Conservation (phyloP, 2,329 filamentous ascomycete genomes). For the Clarireedia paspali region DNA sequence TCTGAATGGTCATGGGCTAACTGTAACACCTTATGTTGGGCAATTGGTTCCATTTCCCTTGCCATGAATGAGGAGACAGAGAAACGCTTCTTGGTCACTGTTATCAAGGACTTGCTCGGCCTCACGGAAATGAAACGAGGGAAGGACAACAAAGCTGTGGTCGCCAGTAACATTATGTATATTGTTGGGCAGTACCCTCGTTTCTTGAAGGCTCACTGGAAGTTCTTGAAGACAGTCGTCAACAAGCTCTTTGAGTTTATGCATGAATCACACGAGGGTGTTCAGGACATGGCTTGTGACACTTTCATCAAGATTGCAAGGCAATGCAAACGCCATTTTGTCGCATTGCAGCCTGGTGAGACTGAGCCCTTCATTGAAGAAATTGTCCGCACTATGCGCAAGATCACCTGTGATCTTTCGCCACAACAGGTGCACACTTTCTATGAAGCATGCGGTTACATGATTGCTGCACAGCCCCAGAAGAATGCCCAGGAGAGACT, state of each 20-base stretch:
- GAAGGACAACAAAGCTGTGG: slow-evolving; percentile 98
- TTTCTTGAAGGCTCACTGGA: slow-evolving; percentile 98
- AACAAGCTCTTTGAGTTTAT: slow-evolving; percentile 99
- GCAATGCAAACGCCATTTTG: slow-evolving; percentile 95
- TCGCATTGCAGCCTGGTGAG: slow-evolving; percentile 90
- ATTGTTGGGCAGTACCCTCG: slow-evolving; percentile 98
- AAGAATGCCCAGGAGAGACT: slow-evolving; percentile 89
- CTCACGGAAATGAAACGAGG: slow-evolving; percentile 98
- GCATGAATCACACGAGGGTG: slow-evolving; percentile 98
- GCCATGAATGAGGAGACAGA: slow-evolving; percentile 99
- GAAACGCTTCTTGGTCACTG: slow-evolving; percentile 95
- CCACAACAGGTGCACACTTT: slow-evolving; percentile 98
- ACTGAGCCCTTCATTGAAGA: slow-evolving; percentile 96
- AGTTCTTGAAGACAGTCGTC: slow-evolving; percentile 98
- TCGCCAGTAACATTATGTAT: slow-evolving; percentile 99
- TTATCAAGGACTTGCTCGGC: slow-evolving; percentile 95
- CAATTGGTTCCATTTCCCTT: slow-evolving; percentile 95
- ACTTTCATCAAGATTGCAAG: slow-evolving; percentile 99
- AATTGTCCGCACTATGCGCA: slow-evolving; percentile 90
- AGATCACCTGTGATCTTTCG: slow-evolving; percentile 90
- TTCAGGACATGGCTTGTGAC: slow-evolving; percentile 99
- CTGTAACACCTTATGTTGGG: slow-evolving; percentile 99
- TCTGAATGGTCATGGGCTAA: slow-evolving; percentile 99
- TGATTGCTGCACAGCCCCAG: slow-evolving; percentile 97
- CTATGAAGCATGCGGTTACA: slow-evolving; percentile 97